These are phyloP conservation scores for Heterococcus sp. DNA, from an alignment of 108 stramenopile genomes.

Conservation along the genomic window DNA sequence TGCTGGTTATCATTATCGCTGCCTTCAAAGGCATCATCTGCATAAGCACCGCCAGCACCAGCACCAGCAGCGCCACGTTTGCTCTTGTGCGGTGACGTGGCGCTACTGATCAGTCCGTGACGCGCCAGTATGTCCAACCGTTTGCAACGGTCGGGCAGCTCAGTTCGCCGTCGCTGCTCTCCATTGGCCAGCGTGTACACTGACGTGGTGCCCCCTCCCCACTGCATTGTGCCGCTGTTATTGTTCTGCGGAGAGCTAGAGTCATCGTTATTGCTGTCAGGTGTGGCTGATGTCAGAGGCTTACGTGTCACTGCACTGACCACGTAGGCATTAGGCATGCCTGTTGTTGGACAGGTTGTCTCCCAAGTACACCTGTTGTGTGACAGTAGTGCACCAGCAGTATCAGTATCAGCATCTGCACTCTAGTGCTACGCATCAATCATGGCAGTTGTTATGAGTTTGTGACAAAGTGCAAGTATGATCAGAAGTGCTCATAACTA, in stretches of 20 bases:
- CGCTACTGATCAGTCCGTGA: constrained; percentile 1
- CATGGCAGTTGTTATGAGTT: not conserved
- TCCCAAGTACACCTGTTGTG: constrained; percentile 46
- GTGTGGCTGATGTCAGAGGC: not conserved
- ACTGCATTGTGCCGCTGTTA: not conserved
- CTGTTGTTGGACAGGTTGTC: constrained; percentile 46
- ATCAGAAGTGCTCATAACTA: not conserved
- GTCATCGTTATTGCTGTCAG: not conserved
- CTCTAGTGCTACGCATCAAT: not conserved
- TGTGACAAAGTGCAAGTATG: not conserved
- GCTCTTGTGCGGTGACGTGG: not conserved
- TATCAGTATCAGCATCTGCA: not conserved
- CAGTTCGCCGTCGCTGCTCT: constrained; percentile 33
- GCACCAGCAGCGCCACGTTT: not conserved
- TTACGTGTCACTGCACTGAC: constrained; percentile 15
- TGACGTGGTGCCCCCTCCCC: not conserved
- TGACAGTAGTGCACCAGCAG: not conserved
- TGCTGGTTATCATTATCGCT: constrained; percentile 9
- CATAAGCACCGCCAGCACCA: constrained; percentile 18
- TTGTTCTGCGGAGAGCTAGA: not conserved
- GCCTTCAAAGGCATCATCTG: constrained; percentile 44
- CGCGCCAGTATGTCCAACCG: constrained; percentile 26
- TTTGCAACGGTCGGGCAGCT: constrained; percentile 43
- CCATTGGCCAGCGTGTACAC: constrained; percentile 21
- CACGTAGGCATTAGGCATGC: constrained; percentile 54